These are phyloP conservation scores for Rhipidocladum racemiflorum DNA, from an alignment of 176 grass and related monocot genomes.

Conservation along the genomic window DNA sequence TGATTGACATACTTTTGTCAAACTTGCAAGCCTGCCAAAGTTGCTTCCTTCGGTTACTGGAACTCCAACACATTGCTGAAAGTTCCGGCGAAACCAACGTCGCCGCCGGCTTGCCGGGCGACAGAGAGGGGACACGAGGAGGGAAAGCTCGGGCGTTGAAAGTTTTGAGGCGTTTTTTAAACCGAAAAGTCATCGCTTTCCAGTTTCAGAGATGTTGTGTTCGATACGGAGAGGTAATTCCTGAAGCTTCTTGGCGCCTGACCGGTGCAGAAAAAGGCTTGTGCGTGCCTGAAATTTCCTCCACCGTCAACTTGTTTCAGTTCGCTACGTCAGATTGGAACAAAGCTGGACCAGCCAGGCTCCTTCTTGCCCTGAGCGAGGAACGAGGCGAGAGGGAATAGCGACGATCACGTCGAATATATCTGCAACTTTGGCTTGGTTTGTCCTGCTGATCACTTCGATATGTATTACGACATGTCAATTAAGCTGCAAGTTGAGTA, in stretches of 20 bases:
- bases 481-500: neutral
- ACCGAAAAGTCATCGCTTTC: neutral
- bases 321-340: slow-evolving; percentile 34
- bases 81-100: neutral
- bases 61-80: neutral
- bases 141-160: neutral
- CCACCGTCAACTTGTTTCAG: neutral
- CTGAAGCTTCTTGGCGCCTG: slow-evolving; percentile 23
- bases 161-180: neutral
- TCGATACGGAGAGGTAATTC: slow-evolving; percentile 23
- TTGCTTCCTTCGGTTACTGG: neutral
- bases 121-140: neutral
- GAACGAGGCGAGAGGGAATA: neutral
- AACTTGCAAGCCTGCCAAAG: neutral
- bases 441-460: neutral
- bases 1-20: neutral
- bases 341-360: neutral
- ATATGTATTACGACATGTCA: slow-evolving; percentile 15
- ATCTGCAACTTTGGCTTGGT: neutral
- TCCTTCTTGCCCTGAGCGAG: neutral
- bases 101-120: neutral
- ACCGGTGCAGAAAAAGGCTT: neutral
- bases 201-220: neutral
- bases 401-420: slow-evolving; percentile 21
- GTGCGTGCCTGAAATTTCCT: neutral